Percentiles rank a stretch among this genome's conserved stretches.
Evolutionary conservation across 768 basidiomycete species (phyloP).

Genomic region (Boletus bicolor): DNA sequence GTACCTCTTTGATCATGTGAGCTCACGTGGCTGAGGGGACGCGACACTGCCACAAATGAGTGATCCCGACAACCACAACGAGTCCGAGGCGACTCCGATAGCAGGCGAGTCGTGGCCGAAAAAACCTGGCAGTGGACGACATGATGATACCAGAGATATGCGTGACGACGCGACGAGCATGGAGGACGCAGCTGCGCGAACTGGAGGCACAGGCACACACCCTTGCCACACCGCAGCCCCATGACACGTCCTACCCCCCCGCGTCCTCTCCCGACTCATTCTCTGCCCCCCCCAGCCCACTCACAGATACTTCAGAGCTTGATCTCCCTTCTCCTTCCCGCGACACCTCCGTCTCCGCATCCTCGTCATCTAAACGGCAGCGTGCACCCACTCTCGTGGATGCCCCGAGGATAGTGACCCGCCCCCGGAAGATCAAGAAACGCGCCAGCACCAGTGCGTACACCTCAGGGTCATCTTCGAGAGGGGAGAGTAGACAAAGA

Average conservation of each 20-base stretch:
- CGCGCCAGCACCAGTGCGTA: conserved; percentile 15
- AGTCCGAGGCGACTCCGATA: neutral
- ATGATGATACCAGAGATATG: conserved; percentile 22
- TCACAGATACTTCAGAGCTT: conserved; percentile 21
- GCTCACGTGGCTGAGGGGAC: conserved; percentile 10
- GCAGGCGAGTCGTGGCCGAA: neutral
- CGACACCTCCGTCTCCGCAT: conserved; percentile 22
- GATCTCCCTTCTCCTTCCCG: conserved; percentile 14
- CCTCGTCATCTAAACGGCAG: conserved; percentile 26
- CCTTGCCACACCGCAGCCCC: neutral
- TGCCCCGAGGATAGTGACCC: neutral
- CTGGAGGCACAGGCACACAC: conserved; percentile 1
- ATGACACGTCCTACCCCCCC: conserved; percentile 8
- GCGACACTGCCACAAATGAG: conserved; percentile 23
- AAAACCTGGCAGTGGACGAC: conserved; percentile 5
- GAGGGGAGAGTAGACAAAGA: conserved; percentile 41
- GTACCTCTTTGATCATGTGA: too few relatives aligned
- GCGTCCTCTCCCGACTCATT: conserved; percentile 19
- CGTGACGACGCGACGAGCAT: conserved; percentile 30
- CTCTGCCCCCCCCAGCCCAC: conserved; percentile 20
- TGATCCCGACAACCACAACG: neutral
- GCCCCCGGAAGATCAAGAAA: conserved; percentile 27
- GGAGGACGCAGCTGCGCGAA: conserved; percentile 24
- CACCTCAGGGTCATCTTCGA: conserved; percentile 40
- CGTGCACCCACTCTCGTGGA: conserved; percentile 12